Base-by-base conservation (phyloP, 2,329 filamentous ascomycete species). In the Aspergillus niger region DNA sequence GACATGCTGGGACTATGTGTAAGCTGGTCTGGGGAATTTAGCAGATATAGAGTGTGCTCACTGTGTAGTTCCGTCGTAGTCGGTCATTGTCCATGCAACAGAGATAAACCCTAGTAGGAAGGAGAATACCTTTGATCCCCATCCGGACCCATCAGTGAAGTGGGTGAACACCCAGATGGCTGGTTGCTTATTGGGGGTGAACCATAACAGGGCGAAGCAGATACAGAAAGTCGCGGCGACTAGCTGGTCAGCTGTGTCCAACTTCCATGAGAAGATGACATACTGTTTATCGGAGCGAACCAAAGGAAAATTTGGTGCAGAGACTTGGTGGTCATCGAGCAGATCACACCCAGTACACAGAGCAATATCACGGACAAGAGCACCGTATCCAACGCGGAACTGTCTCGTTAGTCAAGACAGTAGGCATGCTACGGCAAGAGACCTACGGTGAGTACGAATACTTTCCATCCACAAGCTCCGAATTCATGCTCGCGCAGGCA, bases 1-100 rank as follows among this genome's bases (percentile, higher is more conserved):
- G 85, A 87, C 82, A 89, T 88, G 67, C 81, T 83, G 66, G 22
- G 6, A 2, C 17, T 8, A 13, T 22, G 10, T 10, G 32, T 54
- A 36, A 47, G 53, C 48, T 10, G 22, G 13, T 20, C 17, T 22
- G 10, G 24, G 13, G 3, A 1, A 13, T 38, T 15, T 2, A n/a
- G 26, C 4, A 43, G 11, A 8, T 24, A 38, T n/a, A 22, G 15
- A 24, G 24, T 17, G 11, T 52, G 74, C 79, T 71, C 74, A 84
- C 82, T 89, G 86, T 5, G 86, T 88, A 10, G 86, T 89, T 49
- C 83, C 86, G 66, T 89, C 86, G 69, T 88, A 89, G 69, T 88
- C 86, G 5, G 86, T 89, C 86, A 89, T 88, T n/a, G 85, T 87
- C 74, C 75, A 78, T 44, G 75, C 74, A 8, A 79, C 74, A 10